These are phyloP conservation scores for Stenogyne calaminthoides DNA, from an alignment of 305 asterid genomes.

Conservation along the genomic window DNA sequence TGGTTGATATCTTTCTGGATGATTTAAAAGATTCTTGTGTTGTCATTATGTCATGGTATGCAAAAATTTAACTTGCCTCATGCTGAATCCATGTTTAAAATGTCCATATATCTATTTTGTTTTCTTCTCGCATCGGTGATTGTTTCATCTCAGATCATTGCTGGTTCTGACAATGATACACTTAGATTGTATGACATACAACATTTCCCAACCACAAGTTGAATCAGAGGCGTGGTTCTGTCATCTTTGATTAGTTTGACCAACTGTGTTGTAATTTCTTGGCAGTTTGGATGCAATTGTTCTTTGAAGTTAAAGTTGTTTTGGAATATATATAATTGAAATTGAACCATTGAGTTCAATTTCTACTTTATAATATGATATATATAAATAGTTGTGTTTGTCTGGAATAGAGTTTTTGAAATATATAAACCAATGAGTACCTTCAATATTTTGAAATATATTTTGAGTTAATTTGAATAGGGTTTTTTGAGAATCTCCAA, in stretches of 20 bases:
- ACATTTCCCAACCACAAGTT: slow-evolving; percentile 43
- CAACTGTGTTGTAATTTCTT: slow-evolving; percentile 37
- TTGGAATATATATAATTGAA: background rate
- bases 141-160: slow-evolving; percentile 71
- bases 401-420: background rate
- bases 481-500: too few species aligned
- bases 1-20: too few species aligned
- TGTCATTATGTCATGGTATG: background rate
- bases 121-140: slow-evolving; percentile 23
- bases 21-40: too few species aligned
- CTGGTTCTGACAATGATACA: slow-evolving; percentile 93
- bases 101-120: background rate
- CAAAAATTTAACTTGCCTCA: background rate
- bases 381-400: too few species aligned
- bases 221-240: slow-evolving; percentile 43
- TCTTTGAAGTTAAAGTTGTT: too few species aligned
- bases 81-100: slow-evolving; percentile 20
- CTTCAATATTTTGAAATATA: too few species aligned
- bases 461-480: too few species aligned
- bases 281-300: too few species aligned
- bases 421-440: too few species aligned
- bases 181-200: slow-evolving; percentile 76
- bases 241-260: slow-evolving; percentile 80
- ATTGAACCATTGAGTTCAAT: background rate
- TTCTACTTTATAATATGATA: background rate